A percentile compares a stretch with the other conserved stretches of the same genome.
These are phyloP conservation scores for Carex kokanica DNA, from an alignment of 176 grass and related monocot species.

Conservation along the genomic window DNA sequence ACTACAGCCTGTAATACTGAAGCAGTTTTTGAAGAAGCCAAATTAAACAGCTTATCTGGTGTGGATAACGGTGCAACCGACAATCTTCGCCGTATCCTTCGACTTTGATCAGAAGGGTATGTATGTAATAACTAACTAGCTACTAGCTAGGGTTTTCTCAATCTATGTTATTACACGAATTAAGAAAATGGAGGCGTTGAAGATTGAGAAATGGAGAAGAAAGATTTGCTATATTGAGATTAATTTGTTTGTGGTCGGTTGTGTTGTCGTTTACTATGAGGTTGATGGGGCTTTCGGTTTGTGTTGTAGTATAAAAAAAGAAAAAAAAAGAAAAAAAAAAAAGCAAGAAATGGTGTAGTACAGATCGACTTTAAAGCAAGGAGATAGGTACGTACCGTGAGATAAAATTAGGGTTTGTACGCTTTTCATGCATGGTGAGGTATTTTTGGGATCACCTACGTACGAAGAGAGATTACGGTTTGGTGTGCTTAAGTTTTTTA, in stretches of 20 bases:
- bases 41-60: not conserved
- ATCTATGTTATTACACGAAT: not conserved
- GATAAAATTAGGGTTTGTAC: conserved; percentile 21
- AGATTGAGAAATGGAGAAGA: conserved; percentile 18
- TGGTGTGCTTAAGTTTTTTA: conserved; percentile 28
- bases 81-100: conserved; percentile 14
- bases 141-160: conserved; percentile 6
- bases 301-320: conserved; percentile 6
- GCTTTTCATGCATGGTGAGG: conserved; percentile 26
- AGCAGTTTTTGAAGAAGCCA: conserved; percentile 16
- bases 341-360: conserved; percentile 23
- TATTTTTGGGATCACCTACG: conserved; percentile 18
- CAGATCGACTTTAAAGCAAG: conserved; percentile 1
- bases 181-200: not conserved
- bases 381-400: not conserved
- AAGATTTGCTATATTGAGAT: not conserved
- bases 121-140: not conserved
- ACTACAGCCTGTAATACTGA: not conserved
- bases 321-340: not conserved
- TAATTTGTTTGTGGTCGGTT: conserved; percentile 23
- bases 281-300: conserved; percentile 22
- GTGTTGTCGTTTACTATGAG: conserved; percentile 21
- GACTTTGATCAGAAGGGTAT: not conserved
- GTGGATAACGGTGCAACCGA: conserved; percentile 29
- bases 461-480: conserved; percentile 18